Evolutionary conservation across 257 asterid species (phyloP).

Genomic region (Solanum chilense): DNA sequence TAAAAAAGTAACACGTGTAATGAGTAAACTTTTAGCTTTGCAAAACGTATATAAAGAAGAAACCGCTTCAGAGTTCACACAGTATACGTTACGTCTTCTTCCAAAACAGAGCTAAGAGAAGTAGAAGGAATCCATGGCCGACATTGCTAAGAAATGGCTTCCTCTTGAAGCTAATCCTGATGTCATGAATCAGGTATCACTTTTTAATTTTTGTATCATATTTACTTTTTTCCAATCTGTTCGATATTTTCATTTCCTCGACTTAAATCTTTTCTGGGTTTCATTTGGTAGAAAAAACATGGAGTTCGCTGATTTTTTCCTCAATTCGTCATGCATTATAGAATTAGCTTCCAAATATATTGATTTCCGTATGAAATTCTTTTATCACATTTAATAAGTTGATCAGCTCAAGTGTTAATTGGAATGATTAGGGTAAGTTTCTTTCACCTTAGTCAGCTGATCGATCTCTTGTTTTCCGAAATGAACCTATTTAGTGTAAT

Average conservation of each 20-base stretch:
- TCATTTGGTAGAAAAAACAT: background rate
- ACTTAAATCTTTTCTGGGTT: background rate
- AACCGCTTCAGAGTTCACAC: background rate
- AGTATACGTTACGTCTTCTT: background rate
- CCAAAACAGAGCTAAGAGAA: background rate
- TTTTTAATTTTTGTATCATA: background rate
- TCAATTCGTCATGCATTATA: background rate
- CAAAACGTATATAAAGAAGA: background rate
- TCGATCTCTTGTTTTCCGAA: background rate
- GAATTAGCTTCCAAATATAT: background rate
- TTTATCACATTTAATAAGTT: background rate
- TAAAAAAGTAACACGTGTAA: background rate
- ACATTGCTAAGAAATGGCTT: constrained; percentile 66
- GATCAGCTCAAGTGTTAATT: background rate
- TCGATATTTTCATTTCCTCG: background rate
- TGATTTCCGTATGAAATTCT: background rate
- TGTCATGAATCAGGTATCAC: constrained; percentile 80
- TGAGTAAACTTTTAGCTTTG: background rate
- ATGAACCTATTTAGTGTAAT: background rate
- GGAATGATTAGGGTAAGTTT: background rate
- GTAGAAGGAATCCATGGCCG: constrained; percentile 37
- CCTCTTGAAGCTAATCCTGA: constrained; percentile 99
- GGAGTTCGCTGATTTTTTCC: background rate
- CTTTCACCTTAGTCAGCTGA: background rate
- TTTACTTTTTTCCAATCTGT: background rate